Conservation (phyloP, 2,329 filamentous ascomycete genomes). For the Rutstroemia sp. region DNA sequence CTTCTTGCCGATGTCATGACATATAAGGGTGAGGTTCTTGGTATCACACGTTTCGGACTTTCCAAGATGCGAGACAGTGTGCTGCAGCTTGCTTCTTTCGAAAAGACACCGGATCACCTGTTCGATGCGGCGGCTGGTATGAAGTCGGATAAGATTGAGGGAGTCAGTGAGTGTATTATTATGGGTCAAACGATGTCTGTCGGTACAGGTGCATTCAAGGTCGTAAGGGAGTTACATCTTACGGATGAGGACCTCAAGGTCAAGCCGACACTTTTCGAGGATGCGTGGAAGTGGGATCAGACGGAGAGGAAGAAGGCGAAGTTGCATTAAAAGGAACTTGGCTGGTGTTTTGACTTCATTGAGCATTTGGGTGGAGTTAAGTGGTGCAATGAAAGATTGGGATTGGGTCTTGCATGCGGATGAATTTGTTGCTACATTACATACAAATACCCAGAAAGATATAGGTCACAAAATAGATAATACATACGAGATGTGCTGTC, state of each 20-base stretch:
- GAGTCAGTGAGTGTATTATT: conserved; percentile 94
- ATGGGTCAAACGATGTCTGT: conserved; percentile 93
- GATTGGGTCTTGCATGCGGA: neutral
- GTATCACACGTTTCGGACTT: conserved; percentile 92
- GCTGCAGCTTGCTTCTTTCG: conserved; percentile 88
- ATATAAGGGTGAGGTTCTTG: conserved; percentile 93
- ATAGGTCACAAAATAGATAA: too few relatives aligned
- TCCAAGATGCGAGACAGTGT: conserved; percentile 96
- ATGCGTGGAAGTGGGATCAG: conserved; percentile 44
- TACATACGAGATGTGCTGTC: too few relatives aligned
- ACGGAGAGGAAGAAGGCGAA: conserved; percentile 22
- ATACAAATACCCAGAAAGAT: too few relatives aligned
- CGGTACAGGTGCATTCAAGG: conserved; percentile 87
- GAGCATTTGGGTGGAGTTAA: neutral
- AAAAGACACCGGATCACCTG: conserved; percentile 95
- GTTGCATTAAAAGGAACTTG: neutral
- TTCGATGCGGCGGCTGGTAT: conserved; percentile 91
- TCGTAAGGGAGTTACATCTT: conserved; percentile 70
- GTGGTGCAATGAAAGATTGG: neutral
- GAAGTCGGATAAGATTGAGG: conserved; percentile 87
- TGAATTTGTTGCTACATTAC: too few relatives aligned
- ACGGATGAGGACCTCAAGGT: conserved; percentile 43
- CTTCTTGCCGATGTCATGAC: conserved; percentile 97
- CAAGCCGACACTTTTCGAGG: conserved; percentile 61
- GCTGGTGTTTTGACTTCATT: neutral